Base-by-base conservation (phyloP, 2,329 filamentous ascomycete species). In the Neodidymelliopsis sp. region DNA sequence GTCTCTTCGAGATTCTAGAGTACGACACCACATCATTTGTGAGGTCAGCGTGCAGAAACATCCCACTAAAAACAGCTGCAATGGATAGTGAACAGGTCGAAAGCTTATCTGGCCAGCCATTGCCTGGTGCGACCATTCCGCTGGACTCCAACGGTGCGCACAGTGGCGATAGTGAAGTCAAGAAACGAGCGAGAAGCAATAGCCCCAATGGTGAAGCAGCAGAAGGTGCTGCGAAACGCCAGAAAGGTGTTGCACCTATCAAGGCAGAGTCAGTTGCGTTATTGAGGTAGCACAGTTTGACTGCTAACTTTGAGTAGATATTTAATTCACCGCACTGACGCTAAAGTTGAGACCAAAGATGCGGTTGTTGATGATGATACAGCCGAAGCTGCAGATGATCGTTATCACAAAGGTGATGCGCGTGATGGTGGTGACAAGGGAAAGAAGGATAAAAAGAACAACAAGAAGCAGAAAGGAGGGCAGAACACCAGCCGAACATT, bases 401-500 rank as follows among this genome's bases (percentile, higher is more conserved):
- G 65, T 23, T 73, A 74, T 49, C 73, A 79, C 42, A 70, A 77
- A 71, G 75, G 46, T 44, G 67, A 70, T 47, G 55, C 63, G 6
- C 65, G 65, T 29, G 67, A 72, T 70, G 56, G 54, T 70, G 59
- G 62, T 68, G 60, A 70, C 62, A 76, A 75, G 59, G 69, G 69
- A 44, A 77, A 76, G 54, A 73, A 72, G 38, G 76, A 74, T 62
- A 79, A 79, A 59, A 74, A 73, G 43, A 75, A 75, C 59, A 79
- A 82, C 59, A 82, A 83, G 67, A 87, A 87, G 69, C 87, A 86
- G 67, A 75, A 84, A 57, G 80, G 79, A 33, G 89, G 90, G 24
- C 91, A 96, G 74, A 97, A 97, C 73, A 91, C 87, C 57, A 84
- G 84, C 59, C 88, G 93, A 48, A 83, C 83, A 31, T 97, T 94